Percentiles rank a stretch among this genome's conserved stretches.
Evolutionary conservation across 2,329 filamentous ascomycete genomes (phyloP).

Genomic region (Botryotinia convoluta): DNA sequence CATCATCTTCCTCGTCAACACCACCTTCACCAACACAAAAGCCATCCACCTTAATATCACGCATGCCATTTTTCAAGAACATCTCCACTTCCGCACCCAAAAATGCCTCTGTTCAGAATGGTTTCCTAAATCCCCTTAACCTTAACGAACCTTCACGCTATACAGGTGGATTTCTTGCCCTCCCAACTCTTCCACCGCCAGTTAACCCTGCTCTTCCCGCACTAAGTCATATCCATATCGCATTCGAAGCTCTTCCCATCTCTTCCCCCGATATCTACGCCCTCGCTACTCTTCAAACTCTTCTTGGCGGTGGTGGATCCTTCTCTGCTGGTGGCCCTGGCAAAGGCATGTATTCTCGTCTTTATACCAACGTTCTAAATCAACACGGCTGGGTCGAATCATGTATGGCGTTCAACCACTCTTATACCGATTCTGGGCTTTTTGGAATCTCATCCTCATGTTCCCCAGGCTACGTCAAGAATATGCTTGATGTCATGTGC

Average conservation of each 20-base stretch:
- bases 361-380: conserved; percentile 97
- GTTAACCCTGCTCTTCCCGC: conserved; percentile 73
- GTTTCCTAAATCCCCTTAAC: conserved; percentile 44
- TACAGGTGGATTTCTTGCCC: conserved; percentile 87
- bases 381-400: conserved; percentile 97
- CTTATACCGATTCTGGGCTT: conserved; percentile 90
- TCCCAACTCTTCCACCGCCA: conserved; percentile 76
- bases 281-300: conserved; percentile 88
- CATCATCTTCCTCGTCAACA: conserved; percentile 40
- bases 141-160: conserved; percentile 69
- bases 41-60: conserved; percentile 70
- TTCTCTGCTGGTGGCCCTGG: conserved; percentile 96
- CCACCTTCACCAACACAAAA: conserved; percentile 46
- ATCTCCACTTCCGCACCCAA: conserved; percentile 71
- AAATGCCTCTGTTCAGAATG: conserved; percentile 54
- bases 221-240: conserved; percentile 90
- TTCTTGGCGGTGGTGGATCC: conserved; percentile 92
- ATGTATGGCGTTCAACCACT: conserved; percentile 95
- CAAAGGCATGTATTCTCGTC: conserved; percentile 97
- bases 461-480: conserved; percentile 69
- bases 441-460: conserved; percentile 93
- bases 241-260: conserved; percentile 92
- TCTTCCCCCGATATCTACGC: conserved; percentile 92
- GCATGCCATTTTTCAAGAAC: conserved; percentile 86
- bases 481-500: conserved; percentile 95